Evolutionary conservation across 2,329 filamentous ascomycete species (phyloP).

Genomic region (Neophaeococcomyces mojaviensis): DNA sequence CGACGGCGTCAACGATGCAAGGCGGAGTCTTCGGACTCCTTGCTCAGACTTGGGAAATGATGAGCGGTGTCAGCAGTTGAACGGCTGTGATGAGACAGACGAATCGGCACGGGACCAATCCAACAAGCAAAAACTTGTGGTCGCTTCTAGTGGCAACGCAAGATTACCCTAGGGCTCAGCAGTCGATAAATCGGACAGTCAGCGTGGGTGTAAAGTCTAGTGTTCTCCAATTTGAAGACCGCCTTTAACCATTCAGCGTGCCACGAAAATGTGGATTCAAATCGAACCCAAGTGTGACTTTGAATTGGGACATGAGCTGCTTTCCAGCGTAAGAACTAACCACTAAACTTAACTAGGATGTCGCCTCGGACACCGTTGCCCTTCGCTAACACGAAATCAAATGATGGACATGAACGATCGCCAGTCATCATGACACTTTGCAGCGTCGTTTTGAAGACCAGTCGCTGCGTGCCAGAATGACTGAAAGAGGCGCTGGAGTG

Average conservation of each 20-base stretch:
- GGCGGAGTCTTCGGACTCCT: slow-evolving; percentile 5
- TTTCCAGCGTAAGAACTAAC: no score
- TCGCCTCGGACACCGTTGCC: no score
- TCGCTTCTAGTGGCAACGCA: slow-evolving; percentile 6
- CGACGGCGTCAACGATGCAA: slow-evolving; percentile 2
- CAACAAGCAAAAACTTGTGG: not conserved
- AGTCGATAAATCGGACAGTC: slow-evolving; percentile 2
- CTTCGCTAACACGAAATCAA: no score
- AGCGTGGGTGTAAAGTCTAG: slow-evolving; percentile 4
- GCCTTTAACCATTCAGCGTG: slow-evolving; percentile 2
- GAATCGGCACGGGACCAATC: slow-evolving; percentile 3
- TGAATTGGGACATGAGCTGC: no score
- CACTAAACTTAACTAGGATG: no score
- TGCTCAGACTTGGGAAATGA: slow-evolving; percentile 7
- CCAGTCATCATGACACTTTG: no score
- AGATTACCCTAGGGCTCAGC: not conserved
- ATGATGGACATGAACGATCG: no score
- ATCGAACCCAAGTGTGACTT: no score
- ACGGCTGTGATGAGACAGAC: slow-evolving; percentile 6
- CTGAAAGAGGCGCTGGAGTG: no score
- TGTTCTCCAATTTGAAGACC: not conserved
- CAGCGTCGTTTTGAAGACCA: no score
- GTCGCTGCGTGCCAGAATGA: no score
- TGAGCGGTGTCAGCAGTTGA: slow-evolving; percentile 8
- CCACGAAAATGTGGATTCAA: not conserved